phyloP scores from a whole-genome alignment of 371 early-diverging fungal genomes.

The Zychaea mexicana region DNA sequence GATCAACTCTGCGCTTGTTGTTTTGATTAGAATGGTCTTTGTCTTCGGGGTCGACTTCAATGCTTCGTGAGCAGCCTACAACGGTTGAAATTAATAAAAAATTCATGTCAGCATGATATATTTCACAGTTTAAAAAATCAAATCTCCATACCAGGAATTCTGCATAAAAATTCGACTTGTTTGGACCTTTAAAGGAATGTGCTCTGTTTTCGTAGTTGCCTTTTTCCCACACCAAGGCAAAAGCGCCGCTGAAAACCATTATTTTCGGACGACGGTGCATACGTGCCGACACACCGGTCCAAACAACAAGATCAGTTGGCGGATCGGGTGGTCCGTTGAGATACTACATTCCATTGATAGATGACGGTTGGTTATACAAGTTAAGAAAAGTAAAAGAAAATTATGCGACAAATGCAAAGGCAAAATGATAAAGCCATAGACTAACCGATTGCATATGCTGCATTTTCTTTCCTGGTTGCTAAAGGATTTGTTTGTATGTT shows the following conservation, averaged over 20 bases:
- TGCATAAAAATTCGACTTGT: neutral
- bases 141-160: neutral
- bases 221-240: neutral
- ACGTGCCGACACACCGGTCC: neutral
- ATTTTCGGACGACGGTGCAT: neutral
- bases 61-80: neutral
- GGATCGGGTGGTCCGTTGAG: neutral
- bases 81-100: too few species aligned
- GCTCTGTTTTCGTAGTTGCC: neutral
- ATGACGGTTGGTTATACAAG: too few species aligned
- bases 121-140: too few species aligned
- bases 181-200: neutral
- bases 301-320: neutral
- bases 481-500: too few species aligned
- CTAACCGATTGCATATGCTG: too few species aligned
- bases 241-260: neutral
- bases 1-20: neutral
- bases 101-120: too few species aligned
- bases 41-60: neutral
- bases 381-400: too few species aligned
- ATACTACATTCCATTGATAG: neutral
- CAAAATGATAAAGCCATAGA: too few species aligned
- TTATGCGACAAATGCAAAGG: too few species aligned
- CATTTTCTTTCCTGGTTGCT: too few species aligned
- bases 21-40: neutral